These are phyloP conservation scores for Spatholobus suberectus DNA, from an alignment of 306 rosid genomes.

Conservation along the genomic window DNA sequence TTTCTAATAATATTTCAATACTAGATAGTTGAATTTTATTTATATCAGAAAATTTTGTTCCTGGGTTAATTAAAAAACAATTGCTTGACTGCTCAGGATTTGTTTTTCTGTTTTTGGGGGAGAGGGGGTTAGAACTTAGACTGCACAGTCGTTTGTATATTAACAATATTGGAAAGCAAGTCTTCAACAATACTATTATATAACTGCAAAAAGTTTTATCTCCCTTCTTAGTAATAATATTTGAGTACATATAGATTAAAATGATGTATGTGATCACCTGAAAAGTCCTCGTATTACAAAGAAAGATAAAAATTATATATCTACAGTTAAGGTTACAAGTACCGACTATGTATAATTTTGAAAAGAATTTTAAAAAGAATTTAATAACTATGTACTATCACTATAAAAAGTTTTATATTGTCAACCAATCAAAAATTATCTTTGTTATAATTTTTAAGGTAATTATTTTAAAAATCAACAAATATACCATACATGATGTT, in stretches of 20 bases:
- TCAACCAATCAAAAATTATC: too few species aligned
- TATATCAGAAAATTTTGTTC: not conserved
- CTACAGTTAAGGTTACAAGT: not conserved
- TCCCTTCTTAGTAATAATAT: not conserved
- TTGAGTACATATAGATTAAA: not conserved
- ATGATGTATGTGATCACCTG: not conserved
- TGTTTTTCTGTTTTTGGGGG: not conserved
- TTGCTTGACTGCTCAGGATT: slow-evolving; percentile 6
- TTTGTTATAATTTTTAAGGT: too few species aligned
- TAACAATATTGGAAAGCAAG: not conserved
- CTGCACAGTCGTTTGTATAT: not conserved
- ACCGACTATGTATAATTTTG: not conserved
- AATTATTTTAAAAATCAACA: too few species aligned
- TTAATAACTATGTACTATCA: too few species aligned
- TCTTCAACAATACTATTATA: not conserved
- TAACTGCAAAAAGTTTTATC: not conserved
- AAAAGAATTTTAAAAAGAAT: not conserved
- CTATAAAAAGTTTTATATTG: too few species aligned
- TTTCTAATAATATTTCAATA: slow-evolving; percentile 30
- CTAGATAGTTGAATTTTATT: slow-evolving; percentile 18
- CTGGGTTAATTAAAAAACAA: not conserved
- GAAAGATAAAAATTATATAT: not conserved
- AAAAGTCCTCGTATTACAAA: not conserved
- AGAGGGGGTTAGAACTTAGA: not conserved
- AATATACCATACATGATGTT: too few species aligned